A percentile compares a stretch with the other conserved stretches of the same genome.
Conservation (phyloP, 2,329 filamentous ascomycete species). For the Colletotrichum costaricense region DNA sequence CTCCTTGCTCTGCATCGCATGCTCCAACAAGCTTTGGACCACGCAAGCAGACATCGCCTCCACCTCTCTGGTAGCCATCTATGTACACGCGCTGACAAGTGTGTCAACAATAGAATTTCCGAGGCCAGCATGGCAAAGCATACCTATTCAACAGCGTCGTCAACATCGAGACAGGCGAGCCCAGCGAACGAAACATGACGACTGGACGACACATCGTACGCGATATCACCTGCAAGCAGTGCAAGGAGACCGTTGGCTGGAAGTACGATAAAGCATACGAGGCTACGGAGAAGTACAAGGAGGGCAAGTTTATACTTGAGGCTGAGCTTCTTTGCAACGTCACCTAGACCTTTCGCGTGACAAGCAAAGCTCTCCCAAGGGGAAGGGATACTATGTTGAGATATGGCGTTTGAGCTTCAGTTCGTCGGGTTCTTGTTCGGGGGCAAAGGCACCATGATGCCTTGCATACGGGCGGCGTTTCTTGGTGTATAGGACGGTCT, state of each 20-base stretch:
- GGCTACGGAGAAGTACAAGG: constrained; percentile 94
- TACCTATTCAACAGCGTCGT: constrained; percentile 96
- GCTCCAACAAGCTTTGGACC: not conserved
- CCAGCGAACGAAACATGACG: constrained; percentile 98
- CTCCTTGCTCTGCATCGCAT: not conserved
- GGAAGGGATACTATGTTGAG: not conserved
- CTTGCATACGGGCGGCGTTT: not conserved
- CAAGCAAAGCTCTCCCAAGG: not conserved
- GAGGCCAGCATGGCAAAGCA: constrained; percentile 97
- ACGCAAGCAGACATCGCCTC: not conserved
- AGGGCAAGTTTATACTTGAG: constrained; percentile 97
- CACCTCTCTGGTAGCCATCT: not conserved
- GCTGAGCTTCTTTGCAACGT: constrained; percentile 89
- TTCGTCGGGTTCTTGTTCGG: not conserved
- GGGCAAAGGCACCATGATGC: not conserved
- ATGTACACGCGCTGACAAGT: not conserved
- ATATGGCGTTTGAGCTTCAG: not conserved
- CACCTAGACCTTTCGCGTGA: constrained; percentile 50
- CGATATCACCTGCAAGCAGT: constrained; percentile 92
- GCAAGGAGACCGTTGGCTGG: constrained; percentile 94
- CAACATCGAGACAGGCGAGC: constrained; percentile 85
- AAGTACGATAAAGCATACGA: constrained; percentile 99
- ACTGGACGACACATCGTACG: constrained; percentile 94
- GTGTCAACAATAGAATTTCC: constrained; percentile 81
- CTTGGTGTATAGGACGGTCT: not conserved